A percentile compares a stretch with the other conserved stretches of the same genome.
phyloP scores from a whole-genome alignment of 2,329 filamentous ascomycete genomes.

The Neonectria coccinea region DNA sequence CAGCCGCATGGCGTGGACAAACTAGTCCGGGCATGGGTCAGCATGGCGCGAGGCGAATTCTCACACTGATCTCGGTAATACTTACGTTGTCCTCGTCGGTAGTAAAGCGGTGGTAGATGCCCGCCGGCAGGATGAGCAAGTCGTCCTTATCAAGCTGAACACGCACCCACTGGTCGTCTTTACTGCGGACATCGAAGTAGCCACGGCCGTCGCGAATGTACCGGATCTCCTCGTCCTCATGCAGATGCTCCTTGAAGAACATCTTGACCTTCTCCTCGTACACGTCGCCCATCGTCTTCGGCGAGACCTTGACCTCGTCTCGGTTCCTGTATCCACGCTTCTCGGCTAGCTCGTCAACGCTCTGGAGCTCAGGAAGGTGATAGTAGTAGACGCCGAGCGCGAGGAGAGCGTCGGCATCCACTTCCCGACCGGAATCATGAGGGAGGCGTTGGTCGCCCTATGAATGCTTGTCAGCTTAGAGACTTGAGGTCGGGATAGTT shows the following conservation, averaged over 20 bases:
- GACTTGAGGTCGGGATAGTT: slow-evolving; percentile 2
- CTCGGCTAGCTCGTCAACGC: slow-evolving; percentile 79
- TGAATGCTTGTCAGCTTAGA: slow-evolving; percentile 29
- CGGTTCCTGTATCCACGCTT: slow-evolving; percentile 91
- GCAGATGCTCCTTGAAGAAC: slow-evolving; percentile 96
- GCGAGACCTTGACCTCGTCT: slow-evolving; percentile 91
- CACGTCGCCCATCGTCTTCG: slow-evolving; percentile 81
- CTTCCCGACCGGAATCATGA: slow-evolving; percentile 83
- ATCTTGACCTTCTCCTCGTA: slow-evolving; percentile 95
- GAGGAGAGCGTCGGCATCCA: slow-evolving; percentile 74
- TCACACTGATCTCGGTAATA: neutral
- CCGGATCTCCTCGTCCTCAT: slow-evolving; percentile 98
- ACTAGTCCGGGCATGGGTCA: slow-evolving; percentile 64
- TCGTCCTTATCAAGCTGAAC: slow-evolving; percentile 88
- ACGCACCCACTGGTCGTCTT: slow-evolving; percentile 88
- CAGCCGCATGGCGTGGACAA: slow-evolving; percentile 93
- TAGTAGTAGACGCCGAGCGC: slow-evolving; percentile 85
- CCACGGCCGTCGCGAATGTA: slow-evolving; percentile 91
- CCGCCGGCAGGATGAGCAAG: slow-evolving; percentile 91
- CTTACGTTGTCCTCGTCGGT: slow-evolving; percentile 91
- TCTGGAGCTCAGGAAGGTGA: slow-evolving; percentile 70
- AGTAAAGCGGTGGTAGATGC: slow-evolving; percentile 98
- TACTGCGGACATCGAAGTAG: slow-evolving; percentile 91
- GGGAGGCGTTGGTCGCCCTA: slow-evolving; percentile 93
- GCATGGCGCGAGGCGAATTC: neutral